phyloP scores from a whole-genome alignment of 345 rosid species.

The Brassica juncea region DNA sequence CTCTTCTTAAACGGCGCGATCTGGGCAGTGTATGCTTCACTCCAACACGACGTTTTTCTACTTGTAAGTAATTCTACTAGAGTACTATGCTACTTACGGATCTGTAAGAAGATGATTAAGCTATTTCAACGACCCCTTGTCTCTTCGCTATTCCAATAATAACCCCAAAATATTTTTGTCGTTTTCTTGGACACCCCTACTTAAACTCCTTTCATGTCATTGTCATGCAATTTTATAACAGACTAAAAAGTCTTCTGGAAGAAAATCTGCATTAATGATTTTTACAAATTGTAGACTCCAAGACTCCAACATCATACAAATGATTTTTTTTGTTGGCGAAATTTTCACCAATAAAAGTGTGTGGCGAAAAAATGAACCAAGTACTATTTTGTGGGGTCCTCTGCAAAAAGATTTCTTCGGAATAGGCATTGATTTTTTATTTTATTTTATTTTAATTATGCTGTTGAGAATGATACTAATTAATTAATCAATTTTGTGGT shows the following conservation, averaged over 20 bases:
- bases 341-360: neutral
- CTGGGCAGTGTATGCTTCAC: slow-evolving; percentile 63
- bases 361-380: slow-evolving; percentile 16
- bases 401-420: neutral
- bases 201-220: neutral
- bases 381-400: slow-evolving; percentile 11
- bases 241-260: neutral
- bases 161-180: slow-evolving; percentile 17
- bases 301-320: slow-evolving; percentile 25
- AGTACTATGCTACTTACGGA: neutral
- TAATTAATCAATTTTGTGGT: neutral
- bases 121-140: slow-evolving; percentile 11
- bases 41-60: slow-evolving; percentile 52
- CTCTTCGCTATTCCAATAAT: neutral
- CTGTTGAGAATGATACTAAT: neutral
- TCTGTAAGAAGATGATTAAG: neutral
- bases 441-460: neutral
- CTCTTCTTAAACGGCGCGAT: slow-evolving; percentile 68
- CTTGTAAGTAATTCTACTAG: slow-evolving; percentile 43
- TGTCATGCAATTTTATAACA: slow-evolving; percentile 3
- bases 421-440: neutral
- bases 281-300: slow-evolving; percentile 21
- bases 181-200: neutral
- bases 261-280: neutral
- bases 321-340: neutral